Evolutionary conservation across 2,329 filamentous ascomycete species (phyloP).

Genomic region (Sporothrix globosa): DNA sequence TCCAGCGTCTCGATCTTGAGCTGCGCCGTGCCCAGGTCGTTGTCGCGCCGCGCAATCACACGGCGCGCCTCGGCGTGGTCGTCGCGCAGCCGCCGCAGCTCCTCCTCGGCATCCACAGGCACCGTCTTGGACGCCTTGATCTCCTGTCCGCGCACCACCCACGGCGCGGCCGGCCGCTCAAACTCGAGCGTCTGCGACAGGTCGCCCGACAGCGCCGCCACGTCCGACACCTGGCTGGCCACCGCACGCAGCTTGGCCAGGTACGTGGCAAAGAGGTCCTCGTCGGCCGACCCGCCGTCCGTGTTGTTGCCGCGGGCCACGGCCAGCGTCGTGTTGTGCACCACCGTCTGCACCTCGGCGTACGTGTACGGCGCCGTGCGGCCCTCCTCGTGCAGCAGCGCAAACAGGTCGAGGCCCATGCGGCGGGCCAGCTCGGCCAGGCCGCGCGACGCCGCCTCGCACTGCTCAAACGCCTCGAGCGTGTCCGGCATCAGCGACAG

Average conservation of each 20-base stretch:
- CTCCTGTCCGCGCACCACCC: conserved; percentile 79
- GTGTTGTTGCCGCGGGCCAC: conserved; percentile 30
- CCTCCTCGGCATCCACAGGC: conserved; percentile 80
- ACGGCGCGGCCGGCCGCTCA: conserved; percentile 74
- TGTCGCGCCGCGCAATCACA: conserved; percentile 72
- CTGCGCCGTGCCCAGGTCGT: conserved; percentile 81
- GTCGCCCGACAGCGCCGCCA: conserved; percentile 70
- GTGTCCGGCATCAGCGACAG: conserved; percentile 72
- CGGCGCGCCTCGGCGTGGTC: conserved; percentile 78
- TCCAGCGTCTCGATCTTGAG: conserved; percentile 93
- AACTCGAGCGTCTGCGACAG: conserved; percentile 77
- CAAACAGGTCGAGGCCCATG: conserved; percentile 68
- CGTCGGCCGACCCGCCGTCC: conserved; percentile 50
- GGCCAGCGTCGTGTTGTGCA: conserved; percentile 57
- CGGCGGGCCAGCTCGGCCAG: conserved; percentile 68
- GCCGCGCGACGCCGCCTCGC: conserved; percentile 65
- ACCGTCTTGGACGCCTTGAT: conserved; percentile 80
- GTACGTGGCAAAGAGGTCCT: conserved; percentile 72
- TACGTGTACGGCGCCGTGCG: conserved; percentile 69
- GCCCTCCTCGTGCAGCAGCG: conserved; percentile 71
- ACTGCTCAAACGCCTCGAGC: conserved; percentile 68
- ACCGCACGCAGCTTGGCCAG: conserved; percentile 67
- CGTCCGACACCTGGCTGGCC: conserved; percentile 66
- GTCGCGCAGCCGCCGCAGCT: conserved; percentile 77
- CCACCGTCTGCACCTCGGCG: conserved; percentile 65